These are phyloP conservation scores for Echites panduratus DNA, from an alignment of 257 asterid species.

Conservation along the genomic window DNA sequence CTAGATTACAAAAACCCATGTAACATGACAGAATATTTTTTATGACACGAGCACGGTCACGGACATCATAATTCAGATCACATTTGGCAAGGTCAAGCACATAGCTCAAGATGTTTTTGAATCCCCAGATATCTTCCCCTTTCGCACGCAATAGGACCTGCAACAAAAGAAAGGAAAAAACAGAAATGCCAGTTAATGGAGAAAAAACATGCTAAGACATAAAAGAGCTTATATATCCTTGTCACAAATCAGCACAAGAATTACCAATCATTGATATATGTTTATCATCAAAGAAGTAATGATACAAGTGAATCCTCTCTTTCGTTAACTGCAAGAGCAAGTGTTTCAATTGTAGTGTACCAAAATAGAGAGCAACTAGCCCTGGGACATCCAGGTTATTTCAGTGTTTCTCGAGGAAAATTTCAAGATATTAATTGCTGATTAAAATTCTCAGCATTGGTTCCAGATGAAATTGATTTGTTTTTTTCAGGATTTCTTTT, in stretches of 20 bases:
- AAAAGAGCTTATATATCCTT: background rate
- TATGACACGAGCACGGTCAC: constrained; percentile 82
- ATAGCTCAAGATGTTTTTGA: constrained; percentile 41
- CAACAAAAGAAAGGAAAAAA: constrained; percentile 17
- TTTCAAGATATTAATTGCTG: background rate
- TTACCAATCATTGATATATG: background rate
- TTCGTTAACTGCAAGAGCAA: background rate
- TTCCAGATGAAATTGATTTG: background rate
- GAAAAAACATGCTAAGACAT: background rate
- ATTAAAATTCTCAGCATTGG: background rate
- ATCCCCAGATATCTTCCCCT: constrained; percentile 42
- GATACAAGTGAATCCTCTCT: background rate
- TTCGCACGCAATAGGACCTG: constrained; percentile 70
- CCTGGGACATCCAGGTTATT: background rate
- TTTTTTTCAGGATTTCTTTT: too few relatives aligned
- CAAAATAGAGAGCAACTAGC: too few relatives aligned
- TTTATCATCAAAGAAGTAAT: background rate
- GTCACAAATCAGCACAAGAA: constrained; percentile 5
- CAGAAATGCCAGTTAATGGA: constrained; percentile 2
- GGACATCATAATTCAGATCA: constrained; percentile 83
- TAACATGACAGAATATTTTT: constrained; percentile 49
- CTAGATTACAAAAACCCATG: constrained; percentile 32
- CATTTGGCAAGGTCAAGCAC: constrained; percentile 79
- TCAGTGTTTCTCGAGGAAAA: background rate
- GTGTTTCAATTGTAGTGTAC: background rate